Conservation (phyloP, 306 rosid species). For the Mimosa pudica region DNA sequence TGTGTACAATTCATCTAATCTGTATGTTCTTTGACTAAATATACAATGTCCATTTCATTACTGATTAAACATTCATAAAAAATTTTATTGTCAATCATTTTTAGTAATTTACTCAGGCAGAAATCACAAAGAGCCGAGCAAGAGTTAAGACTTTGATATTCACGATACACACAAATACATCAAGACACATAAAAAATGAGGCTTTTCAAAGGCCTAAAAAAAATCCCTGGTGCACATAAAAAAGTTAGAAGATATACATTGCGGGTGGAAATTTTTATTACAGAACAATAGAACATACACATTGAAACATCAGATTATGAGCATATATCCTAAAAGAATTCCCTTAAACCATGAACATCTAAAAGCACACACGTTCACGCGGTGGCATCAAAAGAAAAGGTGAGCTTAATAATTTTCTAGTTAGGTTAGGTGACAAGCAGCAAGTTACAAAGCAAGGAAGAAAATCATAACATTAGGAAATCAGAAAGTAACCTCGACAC, state of each 20-base stretch:
- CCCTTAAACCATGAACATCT: constrained; percentile 22
- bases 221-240: background rate
- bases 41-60: no score
- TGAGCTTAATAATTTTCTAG: constrained; percentile 36
- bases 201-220: background rate
- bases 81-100: no score
- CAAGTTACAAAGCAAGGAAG: constrained; percentile 22
- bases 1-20: background rate
- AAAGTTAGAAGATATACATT: constrained; percentile 1
- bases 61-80: no score
- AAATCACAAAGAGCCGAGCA: background rate
- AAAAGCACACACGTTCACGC: constrained; percentile 36
- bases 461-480: constrained; percentile 21
- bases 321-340: constrained; percentile 37
- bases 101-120: no score
- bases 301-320: constrained; percentile 28
- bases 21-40: background rate
- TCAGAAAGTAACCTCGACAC: constrained; percentile 7
- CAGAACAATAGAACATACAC: constrained; percentile 35
- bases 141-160: background rate
- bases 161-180: background rate
- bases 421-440: constrained; percentile 45
- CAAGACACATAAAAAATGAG: background rate
- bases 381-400: constrained; percentile 26
- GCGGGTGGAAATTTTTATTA: constrained; percentile 33